Conservation (phyloP, 495 filamentous ascomycete genomes). For the Lineolata rhizophorae region DNA sequence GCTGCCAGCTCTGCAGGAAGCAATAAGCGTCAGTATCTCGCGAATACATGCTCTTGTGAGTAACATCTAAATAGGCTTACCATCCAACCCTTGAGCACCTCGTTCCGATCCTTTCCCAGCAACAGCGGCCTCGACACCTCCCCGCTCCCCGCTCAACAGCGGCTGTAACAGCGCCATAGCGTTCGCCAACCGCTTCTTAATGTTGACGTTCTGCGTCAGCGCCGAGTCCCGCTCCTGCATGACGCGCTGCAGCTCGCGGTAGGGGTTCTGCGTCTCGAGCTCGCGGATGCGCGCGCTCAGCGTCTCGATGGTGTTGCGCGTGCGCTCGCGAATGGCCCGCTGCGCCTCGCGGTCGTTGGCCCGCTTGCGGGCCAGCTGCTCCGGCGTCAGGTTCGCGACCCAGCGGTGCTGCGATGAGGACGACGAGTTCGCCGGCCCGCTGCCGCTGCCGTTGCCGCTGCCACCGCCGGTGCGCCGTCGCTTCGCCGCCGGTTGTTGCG, state of each 20-base stretch:
- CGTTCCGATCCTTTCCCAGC: too few relatives aligned
- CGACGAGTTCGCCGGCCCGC: too few relatives aligned
- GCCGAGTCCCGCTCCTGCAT: slow-evolving; percentile 46
- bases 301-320: slow-evolving; percentile 17
- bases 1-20: slow-evolving; percentile 11
- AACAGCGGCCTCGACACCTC: too few relatives aligned
- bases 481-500: slow-evolving; percentile 6
- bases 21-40: slow-evolving; percentile 1
- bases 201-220: slow-evolving; percentile 46
- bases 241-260: slow-evolving; percentile 52
- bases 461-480: slow-evolving; percentile 5
- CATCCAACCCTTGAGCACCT: slow-evolving; percentile 14
- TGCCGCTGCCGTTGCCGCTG: too few relatives aligned
- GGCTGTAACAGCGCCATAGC: slow-evolving; percentile 46
- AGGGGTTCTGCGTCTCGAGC: slow-evolving; percentile 39
- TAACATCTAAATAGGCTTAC: slow-evolving; percentile 5
- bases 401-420: too few relatives aligned
- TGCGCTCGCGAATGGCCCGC: slow-evolving; percentile 20
- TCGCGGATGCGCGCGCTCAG: slow-evolving; percentile 17
- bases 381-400: slow-evolving; percentile 20
- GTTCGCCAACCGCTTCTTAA: slow-evolving; percentile 35
- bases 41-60: slow-evolving; percentile 1
- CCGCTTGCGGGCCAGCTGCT: slow-evolving; percentile 22
- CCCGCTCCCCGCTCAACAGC: too few relatives aligned
- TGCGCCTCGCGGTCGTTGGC: slow-evolving; percentile 23